phyloP scores from a whole-genome alignment of 495 filamentous ascomycete genomes.

The Trichocladium antarcticum region DNA sequence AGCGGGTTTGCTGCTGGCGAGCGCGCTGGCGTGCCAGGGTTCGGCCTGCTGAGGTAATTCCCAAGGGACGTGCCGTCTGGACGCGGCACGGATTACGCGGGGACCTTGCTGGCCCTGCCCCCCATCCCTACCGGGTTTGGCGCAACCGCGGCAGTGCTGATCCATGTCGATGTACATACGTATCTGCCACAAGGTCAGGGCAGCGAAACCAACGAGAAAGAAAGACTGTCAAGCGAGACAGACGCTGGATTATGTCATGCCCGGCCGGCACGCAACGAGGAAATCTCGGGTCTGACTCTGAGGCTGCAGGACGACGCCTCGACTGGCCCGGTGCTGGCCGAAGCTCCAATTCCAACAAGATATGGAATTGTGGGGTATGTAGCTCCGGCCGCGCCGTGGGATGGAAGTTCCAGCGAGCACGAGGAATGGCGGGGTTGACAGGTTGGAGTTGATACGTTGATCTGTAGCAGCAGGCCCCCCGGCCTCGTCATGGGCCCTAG shows the following conservation, averaged over 20 bases:
- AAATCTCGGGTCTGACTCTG: slow-evolving; percentile 1
- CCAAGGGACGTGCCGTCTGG: too few species aligned
- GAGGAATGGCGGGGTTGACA: slow-evolving; percentile 9
- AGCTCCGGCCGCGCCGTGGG: neutral
- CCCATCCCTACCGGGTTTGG: neutral
- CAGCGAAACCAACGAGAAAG: too few species aligned
- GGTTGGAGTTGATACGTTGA: too few species aligned
- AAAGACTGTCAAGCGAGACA: too few species aligned
- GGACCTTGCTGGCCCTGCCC: neutral
- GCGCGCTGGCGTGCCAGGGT: slow-evolving; percentile 1
- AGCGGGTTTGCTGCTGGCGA: neutral
- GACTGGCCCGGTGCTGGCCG: neutral
- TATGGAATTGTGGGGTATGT: slow-evolving; percentile 12
- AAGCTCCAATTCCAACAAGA: slow-evolving; percentile 8
- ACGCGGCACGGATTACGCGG: neutral
- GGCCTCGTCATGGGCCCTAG: slow-evolving; percentile 2
- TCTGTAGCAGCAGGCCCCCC: too few species aligned
- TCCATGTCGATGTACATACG: too few species aligned
- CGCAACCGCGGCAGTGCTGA: neutral
- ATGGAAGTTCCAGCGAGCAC: neutral
- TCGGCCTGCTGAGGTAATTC: slow-evolving; percentile 15
- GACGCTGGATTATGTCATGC: neutral
- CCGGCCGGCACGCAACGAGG: neutral
- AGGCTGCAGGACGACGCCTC: neutral
- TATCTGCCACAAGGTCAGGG: too few species aligned